Percentiles rank a stretch among this genome's conserved stretches.
phyloP scores from a whole-genome alignment of 441 rosid species.

The Sinapis alba region DNA sequence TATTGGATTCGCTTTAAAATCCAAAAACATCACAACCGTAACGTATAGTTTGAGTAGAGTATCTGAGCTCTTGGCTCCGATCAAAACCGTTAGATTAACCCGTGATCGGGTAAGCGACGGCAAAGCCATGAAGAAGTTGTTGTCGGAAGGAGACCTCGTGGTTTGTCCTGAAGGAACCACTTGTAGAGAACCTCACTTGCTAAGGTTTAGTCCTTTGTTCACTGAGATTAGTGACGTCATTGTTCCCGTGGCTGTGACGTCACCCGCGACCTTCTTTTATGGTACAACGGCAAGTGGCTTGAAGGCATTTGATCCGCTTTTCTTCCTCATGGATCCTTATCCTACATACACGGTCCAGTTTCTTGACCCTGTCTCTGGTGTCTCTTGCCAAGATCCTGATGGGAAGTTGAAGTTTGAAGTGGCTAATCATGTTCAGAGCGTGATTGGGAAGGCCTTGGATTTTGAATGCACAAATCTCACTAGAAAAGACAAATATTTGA shows the following conservation, averaged over 20 bases:
- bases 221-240: slow-evolving; percentile 50
- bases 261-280: slow-evolving; percentile 47
- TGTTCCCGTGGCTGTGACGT: slow-evolving; percentile 51
- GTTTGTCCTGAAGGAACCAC: slow-evolving; percentile 76
- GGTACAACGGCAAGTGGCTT: slow-evolving; percentile 64
- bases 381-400: slow-evolving; percentile 27
- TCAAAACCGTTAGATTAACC: slow-evolving; percentile 54
- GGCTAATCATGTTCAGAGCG: slow-evolving; percentile 54
- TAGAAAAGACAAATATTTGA: slow-evolving; percentile 62
- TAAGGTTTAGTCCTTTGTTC: slow-evolving; percentile 66
- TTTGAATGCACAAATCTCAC: slow-evolving; percentile 57
- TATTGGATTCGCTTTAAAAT: slow-evolving; percentile 44
- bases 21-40: slow-evolving; percentile 51
- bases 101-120: slow-evolving; percentile 52
- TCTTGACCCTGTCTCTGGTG: slow-evolving; percentile 45
- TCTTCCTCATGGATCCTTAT: slow-evolving; percentile 59
- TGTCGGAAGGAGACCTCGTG: slow-evolving; percentile 54
- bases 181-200: slow-evolving; percentile 59
- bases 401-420: slow-evolving; percentile 48
- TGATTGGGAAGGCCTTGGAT: slow-evolving; percentile 50
- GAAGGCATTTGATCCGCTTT: slow-evolving; percentile 58
- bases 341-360: slow-evolving; percentile 45
- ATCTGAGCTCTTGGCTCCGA: slow-evolving; percentile 61
- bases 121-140: slow-evolving; percentile 44
- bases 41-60: slow-evolving; percentile 64